Conservation (phyloP, 495 filamentous ascomycete species). For the Achaetomiella virescens region DNA sequence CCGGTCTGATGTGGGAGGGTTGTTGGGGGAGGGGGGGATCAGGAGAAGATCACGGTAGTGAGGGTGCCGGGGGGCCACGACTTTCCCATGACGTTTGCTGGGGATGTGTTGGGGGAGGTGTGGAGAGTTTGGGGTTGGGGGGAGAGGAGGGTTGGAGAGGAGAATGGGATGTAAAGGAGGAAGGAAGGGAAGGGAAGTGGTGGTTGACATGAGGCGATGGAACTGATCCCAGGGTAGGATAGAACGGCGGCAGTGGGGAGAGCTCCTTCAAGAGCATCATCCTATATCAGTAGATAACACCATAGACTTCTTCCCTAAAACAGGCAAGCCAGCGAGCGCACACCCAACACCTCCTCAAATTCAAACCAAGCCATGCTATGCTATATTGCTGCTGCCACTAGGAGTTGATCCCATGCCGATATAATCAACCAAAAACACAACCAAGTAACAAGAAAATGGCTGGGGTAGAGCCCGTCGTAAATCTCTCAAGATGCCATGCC, state of each 20-base stretch:
- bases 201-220: background rate
- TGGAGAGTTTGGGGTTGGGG: constrained; percentile 33
- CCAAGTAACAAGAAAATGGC: constrained; percentile 6
- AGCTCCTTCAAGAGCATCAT: too few species aligned
- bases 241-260: too few species aligned
- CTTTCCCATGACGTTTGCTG: constrained; percentile 42
- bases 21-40: constrained; percentile 32
- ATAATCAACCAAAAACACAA: background rate
- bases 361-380: background rate
- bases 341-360: too few species aligned
- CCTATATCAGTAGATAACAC: too few species aligned
- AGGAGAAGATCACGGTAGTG: constrained; percentile 18
- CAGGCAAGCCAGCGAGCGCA: background rate
- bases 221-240: too few species aligned
- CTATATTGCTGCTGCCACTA: constrained; percentile 4
- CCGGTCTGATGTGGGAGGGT: constrained; percentile 31
- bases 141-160: background rate
- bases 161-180: background rate
- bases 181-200: background rate
- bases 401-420: constrained; percentile 13
- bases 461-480: constrained; percentile 11
- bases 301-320: too few species aligned
- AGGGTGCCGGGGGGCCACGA: constrained; percentile 48
- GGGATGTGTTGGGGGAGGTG: constrained; percentile 36
- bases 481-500: constrained; percentile 10